A percentile compares a stretch with the other conserved stretches of the same genome.
Evolutionary conservation across 148 eudicot genomes (phyloP).

Genomic region (Arctostaphylos glauca): DNA sequence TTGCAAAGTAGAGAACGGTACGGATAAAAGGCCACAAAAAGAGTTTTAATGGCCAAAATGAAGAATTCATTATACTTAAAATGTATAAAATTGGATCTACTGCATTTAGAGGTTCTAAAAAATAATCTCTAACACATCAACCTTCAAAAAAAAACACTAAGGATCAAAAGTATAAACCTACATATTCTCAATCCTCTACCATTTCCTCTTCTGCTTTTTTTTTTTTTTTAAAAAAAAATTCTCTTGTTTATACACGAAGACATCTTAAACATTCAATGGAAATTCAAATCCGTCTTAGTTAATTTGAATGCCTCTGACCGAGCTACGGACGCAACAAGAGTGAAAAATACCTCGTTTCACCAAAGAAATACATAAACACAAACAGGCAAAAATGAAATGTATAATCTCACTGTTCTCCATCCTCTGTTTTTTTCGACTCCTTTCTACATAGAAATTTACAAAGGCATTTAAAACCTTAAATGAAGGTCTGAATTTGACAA

Average conservation of each 20-base stretch:
- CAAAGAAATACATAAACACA: background rate
- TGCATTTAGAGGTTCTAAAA: background rate
- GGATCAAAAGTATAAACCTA: background rate
- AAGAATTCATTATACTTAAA: background rate
- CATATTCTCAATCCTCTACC: background rate
- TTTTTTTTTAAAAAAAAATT: background rate
- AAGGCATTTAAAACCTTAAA: background rate
- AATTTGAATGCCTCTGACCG: background rate
- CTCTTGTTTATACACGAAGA: background rate
- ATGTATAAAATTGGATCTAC: background rate
- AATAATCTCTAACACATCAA: slow-evolving; percentile 6
- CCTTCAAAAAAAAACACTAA: background rate
- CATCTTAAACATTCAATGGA: background rate
- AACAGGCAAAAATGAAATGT: background rate
- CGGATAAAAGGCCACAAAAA: background rate
- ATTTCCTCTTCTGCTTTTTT: background rate
- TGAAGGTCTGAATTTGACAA: background rate
- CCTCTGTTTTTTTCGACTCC: too few species aligned
- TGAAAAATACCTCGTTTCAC: background rate
- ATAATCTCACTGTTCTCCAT: too few species aligned
- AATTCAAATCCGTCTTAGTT: background rate
- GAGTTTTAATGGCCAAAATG: background rate
- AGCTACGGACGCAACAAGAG: background rate
- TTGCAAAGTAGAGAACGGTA: background rate
- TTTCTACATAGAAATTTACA: background rate